phyloP scores from a whole-genome alignment of 352 stramenopile species.

The Phytopythium montanum region DNA sequence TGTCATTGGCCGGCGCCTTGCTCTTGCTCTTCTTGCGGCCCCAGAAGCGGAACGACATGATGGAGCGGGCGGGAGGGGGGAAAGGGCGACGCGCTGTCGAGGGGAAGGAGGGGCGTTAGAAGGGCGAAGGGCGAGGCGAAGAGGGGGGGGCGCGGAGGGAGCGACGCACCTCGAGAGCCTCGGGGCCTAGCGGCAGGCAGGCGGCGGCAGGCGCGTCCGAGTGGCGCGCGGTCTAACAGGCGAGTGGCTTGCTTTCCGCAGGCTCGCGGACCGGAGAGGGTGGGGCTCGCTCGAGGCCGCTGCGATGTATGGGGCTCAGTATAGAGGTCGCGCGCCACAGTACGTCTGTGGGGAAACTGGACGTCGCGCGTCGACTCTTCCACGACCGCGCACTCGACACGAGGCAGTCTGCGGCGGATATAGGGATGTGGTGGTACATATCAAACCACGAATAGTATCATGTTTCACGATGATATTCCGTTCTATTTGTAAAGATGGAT shows the following conservation, averaged over 20 bases:
- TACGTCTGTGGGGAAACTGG: constrained; percentile 3
- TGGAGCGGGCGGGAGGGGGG: too few relatives aligned
- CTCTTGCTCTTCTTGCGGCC: constrained; percentile 69
- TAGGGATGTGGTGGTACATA: too few relatives aligned
- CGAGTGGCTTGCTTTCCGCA: constrained; percentile 7
- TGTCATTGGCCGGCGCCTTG: constrained; percentile 35
- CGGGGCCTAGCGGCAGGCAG: too few relatives aligned
- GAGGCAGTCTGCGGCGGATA: too few relatives aligned
- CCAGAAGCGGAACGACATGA: constrained; percentile 76
- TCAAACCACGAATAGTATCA: too few relatives aligned
- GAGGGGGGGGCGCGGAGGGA: neutral
- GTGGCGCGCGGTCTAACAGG: constrained; percentile 7
- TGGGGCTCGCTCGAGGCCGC: too few relatives aligned
- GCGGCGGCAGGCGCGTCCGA: neutral
- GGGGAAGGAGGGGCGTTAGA: neutral
- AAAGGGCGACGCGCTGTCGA: neutral
- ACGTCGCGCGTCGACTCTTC: constrained; percentile 5
- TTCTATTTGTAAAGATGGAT: too few relatives aligned
- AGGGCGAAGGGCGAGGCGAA: too few relatives aligned
- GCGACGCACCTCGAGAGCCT: neutral
- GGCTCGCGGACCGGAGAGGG: too few relatives aligned
- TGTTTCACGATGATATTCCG: too few relatives aligned
- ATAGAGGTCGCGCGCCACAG: neutral
- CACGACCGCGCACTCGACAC: too few relatives aligned
- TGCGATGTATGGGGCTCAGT: too few relatives aligned